Evolutionary conservation across 2,329 filamentous ascomycete species (phyloP).

Genomic region (Fusarium pseudonygamai): DNA sequence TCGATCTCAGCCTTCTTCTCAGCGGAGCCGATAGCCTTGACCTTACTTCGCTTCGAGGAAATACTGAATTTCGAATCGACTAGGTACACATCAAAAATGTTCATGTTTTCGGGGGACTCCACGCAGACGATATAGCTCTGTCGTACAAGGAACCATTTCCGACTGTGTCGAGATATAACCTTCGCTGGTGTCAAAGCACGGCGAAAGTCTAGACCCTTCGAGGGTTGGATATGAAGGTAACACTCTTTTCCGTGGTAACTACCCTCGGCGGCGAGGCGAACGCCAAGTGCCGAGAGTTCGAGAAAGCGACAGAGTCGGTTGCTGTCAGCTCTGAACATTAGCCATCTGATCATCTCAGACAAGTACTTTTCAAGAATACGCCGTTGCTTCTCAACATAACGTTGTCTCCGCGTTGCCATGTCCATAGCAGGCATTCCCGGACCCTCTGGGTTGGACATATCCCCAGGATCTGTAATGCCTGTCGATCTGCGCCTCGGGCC

Average conservation of each 20-base stretch:
- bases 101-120: constrained; percentile 98
- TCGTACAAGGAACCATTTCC: constrained; percentile 98
- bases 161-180: constrained; percentile 82
- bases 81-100: constrained; percentile 98
- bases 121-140: constrained; percentile 98
- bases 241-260: constrained; percentile 99
- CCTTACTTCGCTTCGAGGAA: constrained; percentile 73
- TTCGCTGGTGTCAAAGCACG: constrained; percentile 81
- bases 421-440: constrained; percentile 61
- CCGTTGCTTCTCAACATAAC: constrained; percentile 84
- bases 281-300: constrained; percentile 91
- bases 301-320: constrained; percentile 96
- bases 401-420: constrained; percentile 54
- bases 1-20: constrained; percentile 65
- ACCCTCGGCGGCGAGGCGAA: constrained; percentile 91
- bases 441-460: constrained; percentile 54
- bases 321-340: constrained; percentile 96
- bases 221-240: constrained; percentile 89
- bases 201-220: constrained; percentile 87
- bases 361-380: constrained; percentile 89
- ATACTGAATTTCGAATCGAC: constrained; percentile 89
- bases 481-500: constrained; percentile 60
- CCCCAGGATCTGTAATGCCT: constrained; percentile 57
- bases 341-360: constrained; percentile 92
- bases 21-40: constrained; percentile 64